phyloP scores from a whole-genome alignment of 768 basidiomycete genomes.

The Sporobolomyces pararoseus region DNA sequence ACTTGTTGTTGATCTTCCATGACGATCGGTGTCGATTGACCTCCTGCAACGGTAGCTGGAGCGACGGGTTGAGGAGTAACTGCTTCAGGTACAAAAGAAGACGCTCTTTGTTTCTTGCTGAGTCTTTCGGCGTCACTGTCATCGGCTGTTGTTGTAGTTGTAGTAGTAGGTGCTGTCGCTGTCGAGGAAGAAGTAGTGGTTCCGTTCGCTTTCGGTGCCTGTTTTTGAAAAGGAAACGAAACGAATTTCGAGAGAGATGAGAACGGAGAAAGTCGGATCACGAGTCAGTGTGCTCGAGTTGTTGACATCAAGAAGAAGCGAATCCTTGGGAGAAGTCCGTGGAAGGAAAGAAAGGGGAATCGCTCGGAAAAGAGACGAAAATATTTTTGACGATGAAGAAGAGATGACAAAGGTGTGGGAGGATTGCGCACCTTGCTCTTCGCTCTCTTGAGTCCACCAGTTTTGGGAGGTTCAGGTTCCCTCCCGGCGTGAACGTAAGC shows the following conservation, averaged over 20 bases:
- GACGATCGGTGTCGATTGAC: too few species aligned
- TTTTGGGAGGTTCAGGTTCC: constrained; percentile 65
- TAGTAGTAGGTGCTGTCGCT: neutral
- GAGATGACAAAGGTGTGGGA: too few species aligned
- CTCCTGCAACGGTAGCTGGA: too few species aligned
- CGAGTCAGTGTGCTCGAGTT: constrained; percentile 5
- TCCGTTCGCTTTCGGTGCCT: constrained; percentile 24
- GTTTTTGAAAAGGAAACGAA: neutral
- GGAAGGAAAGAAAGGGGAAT: neutral
- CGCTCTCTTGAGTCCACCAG: constrained; percentile 61
- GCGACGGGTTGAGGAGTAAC: constrained; percentile 14
- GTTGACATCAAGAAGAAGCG: neutral
- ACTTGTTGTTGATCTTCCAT: neutral
- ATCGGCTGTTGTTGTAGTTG: constrained; percentile 16
- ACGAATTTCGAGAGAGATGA: neutral
- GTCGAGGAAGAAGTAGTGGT: neutral
- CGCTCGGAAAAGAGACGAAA: too few species aligned
- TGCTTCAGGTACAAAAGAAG: constrained; percentile 38
- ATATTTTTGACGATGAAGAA: too few species aligned
- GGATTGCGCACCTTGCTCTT: constrained; percentile 48
- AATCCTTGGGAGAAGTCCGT: too few species aligned
- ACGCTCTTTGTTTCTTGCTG: constrained; percentile 40
- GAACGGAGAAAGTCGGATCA: neutral
- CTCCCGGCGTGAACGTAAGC: constrained; percentile 78
- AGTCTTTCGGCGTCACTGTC: constrained; percentile 31